A percentile compares a stretch with the other conserved stretches of the same genome.
Conservation (phyloP, 2,329 filamentous ascomycete species). For the Epichloe uncinata region DNA sequence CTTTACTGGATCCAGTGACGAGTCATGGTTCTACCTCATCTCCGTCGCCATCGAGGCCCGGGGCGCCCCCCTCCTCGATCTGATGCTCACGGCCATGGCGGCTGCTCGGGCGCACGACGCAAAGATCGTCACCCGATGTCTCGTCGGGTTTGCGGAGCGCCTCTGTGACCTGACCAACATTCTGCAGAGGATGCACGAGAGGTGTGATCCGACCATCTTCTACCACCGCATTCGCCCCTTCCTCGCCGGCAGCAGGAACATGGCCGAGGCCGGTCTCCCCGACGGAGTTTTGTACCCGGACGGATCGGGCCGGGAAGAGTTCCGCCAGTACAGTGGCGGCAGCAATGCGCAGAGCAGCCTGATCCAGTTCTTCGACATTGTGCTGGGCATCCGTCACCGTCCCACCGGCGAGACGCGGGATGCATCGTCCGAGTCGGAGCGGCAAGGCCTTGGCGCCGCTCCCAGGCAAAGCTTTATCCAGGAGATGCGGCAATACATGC, state of each 20-base stretch:
- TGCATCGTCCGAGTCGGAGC: slow-evolving; percentile 21
- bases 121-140: slow-evolving; percentile 57
- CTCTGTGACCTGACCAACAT: slow-evolving; percentile 72
- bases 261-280: slow-evolving; percentile 85
- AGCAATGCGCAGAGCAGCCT: slow-evolving; percentile 95
- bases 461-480: slow-evolving; percentile 71
- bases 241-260: slow-evolving; percentile 92
- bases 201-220: slow-evolving; percentile 87
- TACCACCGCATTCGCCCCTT: slow-evolving; percentile 95
- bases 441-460: slow-evolving; percentile 28
- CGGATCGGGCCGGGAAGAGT: slow-evolving; percentile 52
- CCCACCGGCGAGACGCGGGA: slow-evolving; percentile 64
- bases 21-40: slow-evolving; percentile 97
- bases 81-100: slow-evolving; percentile 79
- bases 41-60: slow-evolving; percentile 92
- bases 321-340: slow-evolving; percentile 79
- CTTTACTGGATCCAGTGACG: slow-evolving; percentile 87
- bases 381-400: slow-evolving; percentile 77
- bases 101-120: slow-evolving; percentile 62
- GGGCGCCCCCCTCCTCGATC: slow-evolving; percentile 70
- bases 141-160: slow-evolving; percentile 74
- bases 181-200: slow-evolving; percentile 84
- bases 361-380: slow-evolving; percentile 94
- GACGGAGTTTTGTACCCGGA: slow-evolving; percentile 80
- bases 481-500: slow-evolving; percentile 97